Evolutionary conservation across 208 protist species (phyloP).

Genomic region (Kentomonas sorsogonicus): DNA sequence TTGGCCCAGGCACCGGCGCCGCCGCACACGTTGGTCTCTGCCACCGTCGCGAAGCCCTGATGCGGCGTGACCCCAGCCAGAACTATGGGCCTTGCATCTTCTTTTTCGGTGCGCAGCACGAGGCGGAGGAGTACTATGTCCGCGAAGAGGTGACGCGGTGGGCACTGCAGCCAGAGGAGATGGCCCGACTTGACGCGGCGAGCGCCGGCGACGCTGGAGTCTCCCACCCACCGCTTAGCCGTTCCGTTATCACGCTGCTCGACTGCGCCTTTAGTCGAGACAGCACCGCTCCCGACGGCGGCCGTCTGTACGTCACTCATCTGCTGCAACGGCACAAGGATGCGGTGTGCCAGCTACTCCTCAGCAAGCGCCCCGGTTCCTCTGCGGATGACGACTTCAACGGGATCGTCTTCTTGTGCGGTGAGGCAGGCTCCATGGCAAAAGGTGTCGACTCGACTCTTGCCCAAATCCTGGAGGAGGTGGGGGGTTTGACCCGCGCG

Average conservation of each 20-base stretch:
- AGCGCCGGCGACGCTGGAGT: constrained; percentile 8
- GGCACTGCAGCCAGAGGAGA: constrained; percentile 22
- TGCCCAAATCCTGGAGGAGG: constrained; percentile 47
- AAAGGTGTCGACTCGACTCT: constrained; percentile 86
- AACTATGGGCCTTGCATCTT: constrained; percentile 45
- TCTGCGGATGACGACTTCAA: too few species aligned
- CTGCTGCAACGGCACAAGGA: constrained; percentile 75
- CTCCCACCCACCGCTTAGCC: constrained; percentile 13
- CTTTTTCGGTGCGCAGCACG: constrained; percentile 59
- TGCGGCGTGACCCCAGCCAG: constrained; percentile 29
- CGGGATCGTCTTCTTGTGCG: constrained; percentile 83
- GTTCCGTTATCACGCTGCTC: constrained; percentile 45
- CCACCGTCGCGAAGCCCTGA: constrained; percentile 59
- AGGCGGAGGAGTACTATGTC: constrained; percentile 59
- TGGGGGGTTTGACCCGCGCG: constrained; percentile 44
- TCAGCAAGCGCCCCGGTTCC: constrained; percentile 15
- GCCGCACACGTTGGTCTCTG: constrained; percentile 74
- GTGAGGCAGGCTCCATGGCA: constrained; percentile 90
- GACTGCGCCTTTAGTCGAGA: constrained; percentile 88
- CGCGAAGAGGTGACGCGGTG: constrained; percentile 41
- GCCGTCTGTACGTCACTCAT: constrained; percentile 85
- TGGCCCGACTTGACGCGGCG: constrained; percentile 22
- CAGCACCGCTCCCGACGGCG: constrained; percentile 6
- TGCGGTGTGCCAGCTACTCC: constrained; percentile 42
- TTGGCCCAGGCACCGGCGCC: constrained; percentile 91